phyloP scores from a whole-genome alignment of 2,329 filamentous ascomycete genomes.

The Colletotrichum endophyticum region DNA sequence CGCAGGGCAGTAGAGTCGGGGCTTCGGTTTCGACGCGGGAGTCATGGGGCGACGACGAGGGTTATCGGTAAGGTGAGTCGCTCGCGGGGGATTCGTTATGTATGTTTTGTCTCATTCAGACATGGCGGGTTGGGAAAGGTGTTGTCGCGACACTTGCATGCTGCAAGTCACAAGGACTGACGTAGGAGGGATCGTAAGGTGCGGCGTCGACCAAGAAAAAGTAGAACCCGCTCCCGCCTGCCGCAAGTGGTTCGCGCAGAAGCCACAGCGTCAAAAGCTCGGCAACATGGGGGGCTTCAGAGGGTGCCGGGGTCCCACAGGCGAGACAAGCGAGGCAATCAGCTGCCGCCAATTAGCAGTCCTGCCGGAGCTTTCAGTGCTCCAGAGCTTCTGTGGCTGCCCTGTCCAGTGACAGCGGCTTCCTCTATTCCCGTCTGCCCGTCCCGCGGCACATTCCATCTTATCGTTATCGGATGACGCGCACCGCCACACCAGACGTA shows the following conservation, averaged over 20 bases:
- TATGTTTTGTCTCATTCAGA: constrained; percentile 2
- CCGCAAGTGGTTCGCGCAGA: constrained; percentile 19
- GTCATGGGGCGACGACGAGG: constrained; percentile 20
- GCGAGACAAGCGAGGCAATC: constrained; percentile 20
- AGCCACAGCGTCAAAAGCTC: constrained; percentile 21
- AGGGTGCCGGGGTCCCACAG: constrained; percentile 1
- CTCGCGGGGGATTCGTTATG: not conserved
- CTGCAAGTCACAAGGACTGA: constrained; percentile 20
- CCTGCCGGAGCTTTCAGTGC: constrained; percentile 8
- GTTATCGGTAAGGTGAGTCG: not conserved
- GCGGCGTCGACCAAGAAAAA: constrained; percentile 17
- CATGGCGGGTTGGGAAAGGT: constrained; percentile 5
- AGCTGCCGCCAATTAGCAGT: constrained; percentile 19
- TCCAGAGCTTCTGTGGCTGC: not conserved
- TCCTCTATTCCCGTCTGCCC: not conserved
- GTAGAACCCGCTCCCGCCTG: constrained; percentile 19
- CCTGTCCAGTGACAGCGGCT: not conserved
- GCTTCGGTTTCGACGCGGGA: constrained; percentile 32
- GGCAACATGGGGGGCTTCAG: not conserved
- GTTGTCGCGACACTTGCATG: constrained; percentile 20
- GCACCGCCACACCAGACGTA: not conserved
- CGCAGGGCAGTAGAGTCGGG: constrained; percentile 24
- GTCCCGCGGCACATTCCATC: constrained; percentile 2
- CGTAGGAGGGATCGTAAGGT: constrained; percentile 20
- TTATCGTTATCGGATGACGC: constrained; percentile 10